Base-by-base conservation (phyloP, 139 green algal species). In the Micractinium sp. region DNA sequence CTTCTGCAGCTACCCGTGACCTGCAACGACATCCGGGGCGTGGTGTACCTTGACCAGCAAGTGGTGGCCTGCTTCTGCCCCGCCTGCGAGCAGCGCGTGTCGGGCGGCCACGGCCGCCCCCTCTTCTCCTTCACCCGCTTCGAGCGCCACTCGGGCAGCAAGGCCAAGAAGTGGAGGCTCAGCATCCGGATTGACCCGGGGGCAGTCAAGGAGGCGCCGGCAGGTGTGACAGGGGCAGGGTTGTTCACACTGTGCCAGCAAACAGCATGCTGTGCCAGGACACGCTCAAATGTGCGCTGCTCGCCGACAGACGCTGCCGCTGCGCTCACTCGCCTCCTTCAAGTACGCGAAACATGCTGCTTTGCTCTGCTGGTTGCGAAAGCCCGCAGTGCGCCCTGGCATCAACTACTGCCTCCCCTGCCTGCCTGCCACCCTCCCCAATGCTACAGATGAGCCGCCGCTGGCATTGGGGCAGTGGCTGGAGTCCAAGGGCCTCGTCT, bases 81-180 rank as follows among this genome's bases (percentile, higher is more conserved):
- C 3, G 29, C 36, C 29, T 91, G 88, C 81, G 81, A 88, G 56
- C 63, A 47, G 27, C 81, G 88, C 3, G 88, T 91, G 88, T 71
- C 69, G 0, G 81, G 41, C 4, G 88, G 88, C 36, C 81, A 91
- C 71, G 88, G 76, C 81, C 81, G 88, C 53, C 88, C 88, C 16
- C 81, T 91, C n/a, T 91, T 91, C 81, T 82, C 60, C 81, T 91
- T 91, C 88, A 91, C 88, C 35, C 88, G 88, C 33, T 91, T 88
- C 33, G 88, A 91, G 88, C 88, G 88, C 0, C 88, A 91, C 88
- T 85, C 41, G 14, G 88, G 88, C 35, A 85, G 71, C 71, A 88
- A 88, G 71, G 88, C 88, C 71, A 91, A 91, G 81, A 91, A 91
- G 81, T 91, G 88, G 88, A 71, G 88, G 81, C 88, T 88, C 27